Conservation (phyloP, 1,284 basidiomycete genomes). For the Thelephora terrestris region DNA sequence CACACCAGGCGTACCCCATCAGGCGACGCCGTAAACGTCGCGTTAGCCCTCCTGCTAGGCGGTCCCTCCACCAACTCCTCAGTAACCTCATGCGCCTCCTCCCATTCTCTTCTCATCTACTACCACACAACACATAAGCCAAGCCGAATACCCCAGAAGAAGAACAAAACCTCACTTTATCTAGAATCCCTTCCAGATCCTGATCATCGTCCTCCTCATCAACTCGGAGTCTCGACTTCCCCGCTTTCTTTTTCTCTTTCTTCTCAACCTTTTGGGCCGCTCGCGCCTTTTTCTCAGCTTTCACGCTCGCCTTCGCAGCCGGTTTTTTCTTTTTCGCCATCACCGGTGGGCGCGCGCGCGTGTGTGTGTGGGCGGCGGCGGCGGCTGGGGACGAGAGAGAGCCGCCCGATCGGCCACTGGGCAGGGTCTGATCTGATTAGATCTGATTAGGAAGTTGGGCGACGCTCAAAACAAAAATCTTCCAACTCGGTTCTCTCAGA, state of each 20-base stretch:
- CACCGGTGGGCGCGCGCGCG: no score
- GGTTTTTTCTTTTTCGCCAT: constrained; percentile 43
- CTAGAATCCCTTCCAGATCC: constrained; percentile 74
- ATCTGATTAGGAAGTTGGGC: no score
- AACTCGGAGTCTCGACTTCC: constrained; percentile 37
- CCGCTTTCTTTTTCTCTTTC: constrained; percentile 57
- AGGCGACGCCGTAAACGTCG: constrained; percentile 70
- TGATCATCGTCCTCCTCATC: constrained; percentile 55
- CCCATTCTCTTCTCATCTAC: constrained; percentile 71
- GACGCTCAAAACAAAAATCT: no score
- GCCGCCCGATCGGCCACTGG: no score
- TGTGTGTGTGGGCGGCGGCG: no score
- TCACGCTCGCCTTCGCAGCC: constrained; percentile 38
- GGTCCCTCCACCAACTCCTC: constrained; percentile 73
- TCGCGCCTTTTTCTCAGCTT: constrained; percentile 67
- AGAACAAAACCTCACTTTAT: constrained; percentile 40
- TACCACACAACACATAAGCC: constrained; percentile 11
- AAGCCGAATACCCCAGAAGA: constrained; percentile 6
- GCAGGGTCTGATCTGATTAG: no score
- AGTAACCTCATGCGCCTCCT: constrained; percentile 61
- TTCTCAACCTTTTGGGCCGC: constrained; percentile 57
- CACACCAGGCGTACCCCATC: no score
- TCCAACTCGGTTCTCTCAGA: no score
- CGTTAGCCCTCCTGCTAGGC: constrained; percentile 72
- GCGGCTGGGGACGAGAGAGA: no score